A percentile compares a stretch with the other conserved stretches of the same genome.
Evolutionary conservation across 768 basidiomycete species (phyloP).

Genomic region (Leccinum subgranulosum): DNA sequence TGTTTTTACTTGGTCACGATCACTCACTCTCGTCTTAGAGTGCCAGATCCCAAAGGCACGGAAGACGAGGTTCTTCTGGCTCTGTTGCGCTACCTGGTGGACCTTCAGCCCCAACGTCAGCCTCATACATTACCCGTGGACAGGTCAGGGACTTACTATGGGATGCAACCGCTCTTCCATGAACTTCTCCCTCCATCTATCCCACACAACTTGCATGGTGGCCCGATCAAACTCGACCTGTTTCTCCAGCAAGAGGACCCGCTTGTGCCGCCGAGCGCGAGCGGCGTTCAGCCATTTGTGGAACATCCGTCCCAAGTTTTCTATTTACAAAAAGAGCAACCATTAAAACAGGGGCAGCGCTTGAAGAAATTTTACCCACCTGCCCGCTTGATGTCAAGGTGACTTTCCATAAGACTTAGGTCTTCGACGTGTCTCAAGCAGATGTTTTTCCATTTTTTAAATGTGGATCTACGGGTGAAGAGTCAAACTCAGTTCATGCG

Average conservation of each 20-base stretch:
- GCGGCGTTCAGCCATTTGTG: conserved; percentile 64
- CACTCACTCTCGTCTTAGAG: conserved; percentile 63
- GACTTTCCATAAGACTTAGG: conserved; percentile 79
- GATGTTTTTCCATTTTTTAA: conserved; percentile 66
- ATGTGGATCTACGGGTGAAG: conserved; percentile 44
- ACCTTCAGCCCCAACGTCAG: conserved; percentile 28
- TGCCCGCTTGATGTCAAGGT: conserved; percentile 76
- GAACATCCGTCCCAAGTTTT: conserved; percentile 65
- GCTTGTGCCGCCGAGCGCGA: conserved; percentile 59
- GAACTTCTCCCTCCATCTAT: conserved; percentile 76
- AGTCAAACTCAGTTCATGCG: conserved; percentile 15
- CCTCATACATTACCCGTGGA: not conserved
- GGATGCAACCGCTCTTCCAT: conserved; percentile 62
- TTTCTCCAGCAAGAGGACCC: conserved; percentile 53
- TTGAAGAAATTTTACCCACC: conserved; percentile 39
- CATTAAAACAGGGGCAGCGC: not conserved
- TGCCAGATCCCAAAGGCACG: conserved; percentile 75
- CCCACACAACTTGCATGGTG: conserved; percentile 59
- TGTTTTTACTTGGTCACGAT: not conserved
- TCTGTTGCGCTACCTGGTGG: conserved; percentile 49
- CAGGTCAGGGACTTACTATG: conserved; percentile 42
- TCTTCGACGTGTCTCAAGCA: conserved; percentile 66
- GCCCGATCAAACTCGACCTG: conserved; percentile 60
- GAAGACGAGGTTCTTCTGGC: conserved; percentile 57
- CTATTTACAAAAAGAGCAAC: conserved; percentile 33